Conservation (phyloP, 306 rosid species). For the Trifolium repens region DNA sequence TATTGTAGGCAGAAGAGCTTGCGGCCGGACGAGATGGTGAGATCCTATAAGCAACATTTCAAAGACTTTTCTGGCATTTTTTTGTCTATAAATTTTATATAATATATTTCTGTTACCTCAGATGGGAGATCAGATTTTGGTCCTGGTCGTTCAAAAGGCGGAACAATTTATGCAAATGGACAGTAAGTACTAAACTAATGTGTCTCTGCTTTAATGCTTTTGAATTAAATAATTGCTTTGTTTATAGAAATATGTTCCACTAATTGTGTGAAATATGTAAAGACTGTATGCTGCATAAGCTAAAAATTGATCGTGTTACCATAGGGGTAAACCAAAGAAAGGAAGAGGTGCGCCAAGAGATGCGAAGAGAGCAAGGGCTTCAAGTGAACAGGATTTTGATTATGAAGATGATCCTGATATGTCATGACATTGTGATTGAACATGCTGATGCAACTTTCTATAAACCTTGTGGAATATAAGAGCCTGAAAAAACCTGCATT, state of each 20-base stretch:
- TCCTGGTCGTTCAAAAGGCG: constrained; percentile 93
- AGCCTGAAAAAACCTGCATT: constrained; percentile 11
- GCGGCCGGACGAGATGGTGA: constrained; percentile 96
- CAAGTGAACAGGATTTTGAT: constrained; percentile 95
- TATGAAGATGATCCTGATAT: constrained; percentile 92
- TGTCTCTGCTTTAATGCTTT: background rate
- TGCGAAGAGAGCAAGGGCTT: constrained; percentile 73
- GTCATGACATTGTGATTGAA: constrained; percentile 52
- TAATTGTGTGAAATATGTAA: constrained; percentile 12
- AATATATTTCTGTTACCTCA: constrained; percentile 44
- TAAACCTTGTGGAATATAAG: constrained; percentile 25
- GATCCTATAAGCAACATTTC: constrained; percentile 37
- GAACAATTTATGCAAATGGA: constrained; percentile 89
- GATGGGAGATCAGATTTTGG: constrained; percentile 97
- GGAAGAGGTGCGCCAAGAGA: constrained; percentile 92
- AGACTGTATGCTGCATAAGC: background rate
- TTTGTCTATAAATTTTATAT: constrained; percentile 27
- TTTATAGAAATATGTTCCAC: constrained; percentile 2
- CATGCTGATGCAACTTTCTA: constrained; percentile 21
- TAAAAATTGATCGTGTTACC: constrained; percentile 1
- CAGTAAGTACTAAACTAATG: constrained; percentile 70
- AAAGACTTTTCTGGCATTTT: constrained; percentile 27
- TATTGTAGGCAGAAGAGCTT: constrained; percentile 88
- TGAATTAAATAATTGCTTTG: background rate
- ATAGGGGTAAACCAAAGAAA: constrained; percentile 96